Base-by-base conservation (phyloP, 257 asterid genomes). In the Solanum pimpinellifolium region DNA sequence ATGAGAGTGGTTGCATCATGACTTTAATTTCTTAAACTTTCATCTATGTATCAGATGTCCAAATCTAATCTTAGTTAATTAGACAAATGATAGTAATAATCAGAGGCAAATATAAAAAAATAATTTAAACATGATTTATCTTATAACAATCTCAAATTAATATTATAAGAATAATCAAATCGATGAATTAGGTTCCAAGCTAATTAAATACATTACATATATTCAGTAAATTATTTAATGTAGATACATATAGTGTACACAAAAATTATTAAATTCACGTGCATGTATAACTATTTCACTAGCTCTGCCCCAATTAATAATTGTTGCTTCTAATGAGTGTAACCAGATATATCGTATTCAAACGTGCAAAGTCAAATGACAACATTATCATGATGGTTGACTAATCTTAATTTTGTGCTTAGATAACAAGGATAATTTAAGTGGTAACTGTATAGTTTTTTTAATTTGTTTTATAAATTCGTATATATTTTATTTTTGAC, bases 101-200 rank as follows among this genome's bases (percentile, higher is more conserved):
- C 2, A 70, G 3, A 16, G n/a, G 42, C 9, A 14, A 68, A 6
- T 27, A 27, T 0, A 27, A 27, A 27, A 12, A 25, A 6, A 12
- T 62, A 62, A 11, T 27, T 66, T n/a, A 52, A 13, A 0, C 14
- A 0, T 0, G 0, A 5, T 6, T 68, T 14, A 18, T 2, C 0
- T 68, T 29, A 13, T 4, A 25, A 27, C 2, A 27, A 68, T 27
- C 20, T 68, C 4, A 27, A 68, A 7, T 68, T 27, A 68, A 68
- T 68, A 2, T 27, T 27, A 4, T 68, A 13, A 25, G 1, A 2
- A 6, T 52, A 52, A 52, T 52, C 9, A 0, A 0, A 60, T 23
- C 11, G 2, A 23, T 60, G 69, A 2, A 60, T 0, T 0, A 0
- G 1, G 2, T 25, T 27, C 10, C 20, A 3, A 66, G 20, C 5